Evolutionary conservation across 1,284 basidiomycete species (phyloP), one percentile per base, ranked within the genome.

Genomic region (Agaricales sp.): DNA sequence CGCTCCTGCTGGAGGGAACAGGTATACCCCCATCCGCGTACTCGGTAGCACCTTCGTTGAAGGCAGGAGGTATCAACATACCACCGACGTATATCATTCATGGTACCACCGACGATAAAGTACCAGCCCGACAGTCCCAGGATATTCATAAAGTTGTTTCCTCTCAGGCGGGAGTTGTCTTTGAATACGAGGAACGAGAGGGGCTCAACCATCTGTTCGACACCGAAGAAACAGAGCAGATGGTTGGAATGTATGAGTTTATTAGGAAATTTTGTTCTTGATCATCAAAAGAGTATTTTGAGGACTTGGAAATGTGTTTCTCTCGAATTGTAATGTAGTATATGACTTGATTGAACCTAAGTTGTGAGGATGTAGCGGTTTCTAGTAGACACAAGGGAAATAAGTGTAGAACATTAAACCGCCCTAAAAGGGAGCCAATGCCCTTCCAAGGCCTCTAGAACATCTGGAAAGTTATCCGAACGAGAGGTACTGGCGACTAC

Each of bases 61-160:
- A 55, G 53, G 55, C 59, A 12, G 58, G 58, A 1, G 57, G 53
- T 30, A 59, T 59, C 48, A 25, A 48, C 14, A 44, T 58, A 1
- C 66, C 65, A 11, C 64, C 66, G 2, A 60, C 57, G 1, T 68
- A 65, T 48, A 58, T 67, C 26, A 57, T 65, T 18, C 66, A 66
- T 19, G 67, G 67, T 2, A 61, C 58, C 26, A 53, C 58, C 20
- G 67, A 69, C 51, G 60, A 59, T 14, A 65, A 62, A 52, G 66
- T 69, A 8, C 63, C 62, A 16, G 55, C 59, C 22, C 25, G 48
- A 12, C 66, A 69, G 47, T 57, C 64, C 0, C 12, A 21, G 13
- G 44, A 23, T 24, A 12, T 26, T 18, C 18, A 16, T 24, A 18
- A 45, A 21, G 44, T 13, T 13, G 20, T 45, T 11, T 22, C 4